These are phyloP conservation scores for Septoria linicola DNA, from an alignment of 2,329 filamentous ascomycete species.

Conservation along the genomic window DNA sequence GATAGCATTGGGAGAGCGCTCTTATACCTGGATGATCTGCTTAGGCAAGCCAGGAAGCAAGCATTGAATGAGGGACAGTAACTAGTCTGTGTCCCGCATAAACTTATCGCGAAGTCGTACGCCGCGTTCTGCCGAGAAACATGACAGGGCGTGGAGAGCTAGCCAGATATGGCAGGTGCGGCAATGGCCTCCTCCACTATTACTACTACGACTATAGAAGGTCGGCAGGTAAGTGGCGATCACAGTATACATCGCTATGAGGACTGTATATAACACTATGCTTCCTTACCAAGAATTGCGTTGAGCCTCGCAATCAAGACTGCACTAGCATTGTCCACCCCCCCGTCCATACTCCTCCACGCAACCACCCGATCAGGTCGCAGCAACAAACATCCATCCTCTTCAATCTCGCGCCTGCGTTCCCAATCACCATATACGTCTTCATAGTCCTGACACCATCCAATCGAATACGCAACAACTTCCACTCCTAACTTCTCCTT, in stretches of 20 bases:
- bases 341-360: conserved; percentile 47
- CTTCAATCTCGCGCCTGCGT: conserved; percentile 53
- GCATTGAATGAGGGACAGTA: too few relatives aligned
- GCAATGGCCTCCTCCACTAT: too few relatives aligned
- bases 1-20: conserved; percentile 10
- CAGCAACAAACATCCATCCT: conserved; percentile 58
- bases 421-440: conserved; percentile 64
- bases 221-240: too few relatives aligned
- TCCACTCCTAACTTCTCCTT: conserved; percentile 44
- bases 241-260: not conserved
- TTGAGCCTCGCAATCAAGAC: conserved; percentile 28
- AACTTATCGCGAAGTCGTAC: not conserved
- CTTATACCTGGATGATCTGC: too few relatives aligned
- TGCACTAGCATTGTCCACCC: conserved; percentile 29
- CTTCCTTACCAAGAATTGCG: conserved; percentile 26
- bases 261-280: too few relatives aligned
- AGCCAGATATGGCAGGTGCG: too few relatives aligned
- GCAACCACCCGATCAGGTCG: conserved; percentile 60
- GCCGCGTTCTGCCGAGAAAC: conserved; percentile 17
- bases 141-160: too few relatives aligned
- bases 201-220: too few relatives aligned
- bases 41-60: too few relatives aligned
- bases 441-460: conserved; percentile 59
- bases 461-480: conserved; percentile 55
- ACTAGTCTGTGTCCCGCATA: too few relatives aligned